Base-by-base conservation (phyloP, 2,329 filamentous ascomycete species). In the Penicillium capsulatum region DNA sequence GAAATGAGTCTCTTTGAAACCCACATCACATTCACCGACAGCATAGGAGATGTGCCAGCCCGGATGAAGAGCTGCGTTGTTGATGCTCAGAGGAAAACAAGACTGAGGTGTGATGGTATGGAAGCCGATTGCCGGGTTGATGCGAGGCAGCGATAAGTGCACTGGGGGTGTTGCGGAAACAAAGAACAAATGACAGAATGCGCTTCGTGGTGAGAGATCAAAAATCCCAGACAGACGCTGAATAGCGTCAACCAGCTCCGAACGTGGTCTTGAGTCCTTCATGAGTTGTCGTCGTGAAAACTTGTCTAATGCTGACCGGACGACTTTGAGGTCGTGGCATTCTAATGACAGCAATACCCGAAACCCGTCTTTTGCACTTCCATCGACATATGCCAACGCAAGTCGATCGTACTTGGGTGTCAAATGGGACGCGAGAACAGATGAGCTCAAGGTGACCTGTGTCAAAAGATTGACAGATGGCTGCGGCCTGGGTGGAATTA, bases 181-280 rank as follows among this genome's bases (percentile, higher is more conserved):
- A 8, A 65, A 45, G 34, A 66, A 60, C 20, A 65, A 36, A 46
- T 66, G 63, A 14, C 61, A 55, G 28, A 57, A 56, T 2, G 59
- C 55, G 13, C 47, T 34, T 20, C 53, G 48, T 11, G 51, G 42
- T n/a, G 46, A 50, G 11, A 39, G 34, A 8, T 42, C 26, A n/a
- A 65, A 54, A 4, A 58, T 43, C 16, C 40, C 39, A 9, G 54
- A 54, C 4, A 53, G 51, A 19, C 51, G 50, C n/a, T 42, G 43
- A 24, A 65, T 48, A 11, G 53, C 47, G n/a, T 40, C 35, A 7
- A 48, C 42, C 20, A 54, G 20, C 13, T 51, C 38, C 14, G 35
- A 8, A 20, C 29, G 20, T n/a, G 27, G 26, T 10, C 30, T 40
- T n/a, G 36, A 31, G 16, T 43, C 36, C 16, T 36, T 38, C 13